Base-by-base conservation (phyloP, 1,139 yeast species). In the Arxiozyma slooffiae region DNA sequence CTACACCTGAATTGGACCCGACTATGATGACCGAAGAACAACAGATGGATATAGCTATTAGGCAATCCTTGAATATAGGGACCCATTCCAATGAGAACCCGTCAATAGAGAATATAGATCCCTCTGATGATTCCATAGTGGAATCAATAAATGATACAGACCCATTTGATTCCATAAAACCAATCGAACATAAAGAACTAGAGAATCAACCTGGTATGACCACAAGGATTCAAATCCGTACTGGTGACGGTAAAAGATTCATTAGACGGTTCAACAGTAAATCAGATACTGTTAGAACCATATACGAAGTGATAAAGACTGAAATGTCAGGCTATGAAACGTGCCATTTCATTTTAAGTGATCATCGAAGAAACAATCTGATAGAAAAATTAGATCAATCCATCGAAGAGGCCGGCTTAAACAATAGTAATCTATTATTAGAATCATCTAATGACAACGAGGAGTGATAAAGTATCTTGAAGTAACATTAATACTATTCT, bases 171-270 rank as follows among this genome's bases (percentile, higher is more conserved):
- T 51, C 66, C 1, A 71, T 72, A 14, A 48, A 61, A 43, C 74
- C 92, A 0, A 58, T 63, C 0, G 73, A 75, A 38, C 81, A 81
- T 52, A 69, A 70, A 0, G 96, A 86, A 57, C 89, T 92, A 0
- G 71, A 80, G 0, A 61, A 61, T 20, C 67, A 75, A n/a, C 75
- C 81, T 0, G 75, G 75, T 3, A 68, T 76, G 1, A 76, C 80
- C 1, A 87, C 97, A 1, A 73, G 98, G 59, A 78, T 94, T 23
- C 98, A 92, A 67, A 76, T 94, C 21, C 76, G 97, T 52, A 78
- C 88, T 43, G 95, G 94, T 18, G 89, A 85, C 60, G 97, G 97
- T 22, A 77, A 82, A 50, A 74, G 97, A 55, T 70, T 84, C 16
- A 83, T 92, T n/a, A 82, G 88, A 52, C 77, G 88, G 56, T 85